A percentile compares a stretch with the other conserved stretches of the same genome.
Conservation (phyloP, 306 rosid genomes). For the Fragaria nilgerrensis region DNA sequence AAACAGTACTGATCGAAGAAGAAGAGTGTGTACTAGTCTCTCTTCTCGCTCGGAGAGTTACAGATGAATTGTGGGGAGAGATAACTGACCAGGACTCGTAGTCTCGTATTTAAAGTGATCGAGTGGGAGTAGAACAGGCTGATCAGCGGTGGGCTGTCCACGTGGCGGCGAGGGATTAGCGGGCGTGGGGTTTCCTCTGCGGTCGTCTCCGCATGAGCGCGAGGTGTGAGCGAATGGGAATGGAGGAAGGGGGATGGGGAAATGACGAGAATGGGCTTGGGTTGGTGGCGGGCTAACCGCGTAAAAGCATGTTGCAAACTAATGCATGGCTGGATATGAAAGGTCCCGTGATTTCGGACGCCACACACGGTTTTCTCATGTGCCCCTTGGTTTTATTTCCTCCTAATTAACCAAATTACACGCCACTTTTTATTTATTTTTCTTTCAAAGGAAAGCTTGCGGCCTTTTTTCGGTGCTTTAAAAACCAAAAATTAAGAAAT, state of each 20-base stretch:
- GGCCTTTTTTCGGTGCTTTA: not conserved
- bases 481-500: not conserved
- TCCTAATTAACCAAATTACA: conserved; percentile 22
- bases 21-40: too few species aligned
- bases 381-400: conserved; percentile 11
- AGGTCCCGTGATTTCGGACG: conserved; percentile 57
- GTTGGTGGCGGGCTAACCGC: conserved; percentile 24
- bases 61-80: not conserved
- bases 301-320: conserved; percentile 14
- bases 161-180: not conserved
- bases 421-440: not conserved
- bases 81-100: not conserved
- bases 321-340: conserved; percentile 30
- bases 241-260: not conserved
- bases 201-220: not conserved
- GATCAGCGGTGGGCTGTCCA: not conserved
- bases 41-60: not conserved
- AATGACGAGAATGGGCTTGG: conserved; percentile 1
- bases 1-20: not conserved
- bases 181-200: not conserved
- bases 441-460: not conserved
- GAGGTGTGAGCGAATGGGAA: not conserved
- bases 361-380: conserved; percentile 55
- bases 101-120: not conserved
- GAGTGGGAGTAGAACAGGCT: not conserved